Evolutionary conservation across 352 stramenopile genomes (phyloP), one percentile per base, ranked within the genome.

Genomic region (Saprolegnia parasitica): DNA sequence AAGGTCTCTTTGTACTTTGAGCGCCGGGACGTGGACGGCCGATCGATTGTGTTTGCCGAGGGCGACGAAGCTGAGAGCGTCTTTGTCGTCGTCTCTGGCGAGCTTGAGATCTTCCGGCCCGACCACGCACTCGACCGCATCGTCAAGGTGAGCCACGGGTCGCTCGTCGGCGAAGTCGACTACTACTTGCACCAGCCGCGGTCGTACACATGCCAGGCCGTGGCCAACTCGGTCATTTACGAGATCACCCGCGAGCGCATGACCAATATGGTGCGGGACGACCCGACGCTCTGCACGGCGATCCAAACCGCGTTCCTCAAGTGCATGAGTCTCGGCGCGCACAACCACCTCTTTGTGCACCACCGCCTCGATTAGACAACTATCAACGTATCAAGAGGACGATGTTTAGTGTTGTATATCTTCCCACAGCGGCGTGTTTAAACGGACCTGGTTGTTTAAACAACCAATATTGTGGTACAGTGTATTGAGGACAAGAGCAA

Each of bases 291-390:
- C 15, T 67, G 58, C 42, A 67, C 58, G 4, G 58, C 58, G 18
- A 67, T 67, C 23, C 58, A 67, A 42, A 67, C 58, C 3, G 58
- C 50, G n/a, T 67, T 67, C 26, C 39, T 67, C 29, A 67, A 67
- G 39, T 67, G 58, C 58, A 67, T 67, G 58, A 67, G 58, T 67
- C 45, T 67, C 6, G 58, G 58, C 24, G 58, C 50, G 39, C 58
- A 67, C 58, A 67, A 67, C 39, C 58, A 67, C 23, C 23, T 67
- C 10, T 67, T 67, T 39, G 58, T 67, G 9, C 49, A 67, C 39
- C 58, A 67, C 54, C 42, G 42, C 42, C 42, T 49, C 3, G 42
- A 49, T n/a, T 49, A 49, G 42, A 35, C 2, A 6, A 35, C 29
- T 35, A 35, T 5, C 29, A 2, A 35, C 29, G 29, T 35, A 35